A percentile compares a stretch with the other conserved stretches of the same genome.
Conservation (phyloP, 495 filamentous ascomycete species). For the Letharia lupina region DNA sequence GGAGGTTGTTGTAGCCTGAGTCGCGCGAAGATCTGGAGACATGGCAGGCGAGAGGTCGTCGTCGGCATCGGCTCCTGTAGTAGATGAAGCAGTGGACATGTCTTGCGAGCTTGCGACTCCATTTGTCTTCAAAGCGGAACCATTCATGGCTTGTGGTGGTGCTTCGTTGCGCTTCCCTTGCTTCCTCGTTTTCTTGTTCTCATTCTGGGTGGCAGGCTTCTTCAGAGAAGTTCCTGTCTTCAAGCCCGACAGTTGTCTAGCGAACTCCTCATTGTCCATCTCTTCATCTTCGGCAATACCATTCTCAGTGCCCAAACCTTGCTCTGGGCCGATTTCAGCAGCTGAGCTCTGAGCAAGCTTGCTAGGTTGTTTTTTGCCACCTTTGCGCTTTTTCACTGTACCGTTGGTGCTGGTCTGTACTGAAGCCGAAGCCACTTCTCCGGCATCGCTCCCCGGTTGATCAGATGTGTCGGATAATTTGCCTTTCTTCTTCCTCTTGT, state of each 20-base stretch:
- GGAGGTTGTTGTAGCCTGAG: conserved; percentile 32
- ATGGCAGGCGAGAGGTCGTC: conserved; percentile 62
- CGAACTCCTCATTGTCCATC: conserved; percentile 63
- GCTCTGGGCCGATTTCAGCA: conserved; percentile 10
- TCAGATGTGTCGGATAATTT: conserved; percentile 15
- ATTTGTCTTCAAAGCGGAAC: conserved; percentile 23
- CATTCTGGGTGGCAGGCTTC: conserved; percentile 33
- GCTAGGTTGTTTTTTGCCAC: conserved; percentile 17
- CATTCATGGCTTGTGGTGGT: conserved; percentile 17
- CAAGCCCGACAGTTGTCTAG: conserved; percentile 55
- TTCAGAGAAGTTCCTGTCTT: conserved; percentile 54
- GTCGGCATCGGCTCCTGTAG: conserved; percentile 70
- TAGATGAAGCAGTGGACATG: conserved; percentile 53
- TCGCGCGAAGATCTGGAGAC: conserved; percentile 52
- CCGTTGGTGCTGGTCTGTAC: conserved; percentile 7
- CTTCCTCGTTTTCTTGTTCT: conserved; percentile 54
- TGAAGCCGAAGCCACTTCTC: conserved; percentile 19
- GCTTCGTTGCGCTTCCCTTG: conserved; percentile 22
- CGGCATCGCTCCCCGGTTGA: conserved; percentile 12
- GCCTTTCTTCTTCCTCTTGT: conserved; percentile 17
- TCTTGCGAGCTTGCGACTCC: conserved; percentile 41
- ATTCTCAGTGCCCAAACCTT: background rate
- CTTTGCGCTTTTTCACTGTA: conserved; percentile 22
- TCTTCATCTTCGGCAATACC: conserved; percentile 47
- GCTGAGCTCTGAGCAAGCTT: conserved; percentile 20